phyloP scores from a whole-genome alignment of 495 filamentous ascomycete genomes.

The Trypethelium eluteriae region DNA sequence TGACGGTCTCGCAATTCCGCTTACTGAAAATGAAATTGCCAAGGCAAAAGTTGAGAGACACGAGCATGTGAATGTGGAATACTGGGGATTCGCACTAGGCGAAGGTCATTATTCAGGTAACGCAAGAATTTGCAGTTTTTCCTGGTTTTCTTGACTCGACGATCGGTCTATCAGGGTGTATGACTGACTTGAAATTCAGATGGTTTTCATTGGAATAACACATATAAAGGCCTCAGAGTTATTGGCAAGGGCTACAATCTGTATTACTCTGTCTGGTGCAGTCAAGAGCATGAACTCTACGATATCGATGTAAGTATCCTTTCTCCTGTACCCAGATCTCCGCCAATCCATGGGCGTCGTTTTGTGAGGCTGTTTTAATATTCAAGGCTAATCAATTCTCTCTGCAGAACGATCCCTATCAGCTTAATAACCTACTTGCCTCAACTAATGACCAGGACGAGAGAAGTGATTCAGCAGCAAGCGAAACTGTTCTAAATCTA shows the following conservation, averaged over 20 bases:
- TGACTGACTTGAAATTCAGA: slow-evolving; percentile 4
- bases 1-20: slow-evolving; percentile 30
- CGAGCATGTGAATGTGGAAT: slow-evolving; percentile 39
- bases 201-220: slow-evolving; percentile 30
- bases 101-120: slow-evolving; percentile 28
- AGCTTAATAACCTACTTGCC: slow-evolving; percentile 31
- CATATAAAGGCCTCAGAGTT: slow-evolving; percentile 30
- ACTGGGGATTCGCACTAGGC: slow-evolving; percentile 32
- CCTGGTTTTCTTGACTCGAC: not conserved
- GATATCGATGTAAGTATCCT: slow-evolving; percentile 24
- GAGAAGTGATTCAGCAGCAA: not conserved
- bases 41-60: slow-evolving; percentile 37
- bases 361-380: not conserved
- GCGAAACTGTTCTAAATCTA: slow-evolving; percentile 11
- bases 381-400: not conserved
- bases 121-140: not conserved
- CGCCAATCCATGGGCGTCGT: not conserved
- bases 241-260: slow-evolving; percentile 23
- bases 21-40: slow-evolving; percentile 17
- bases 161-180: not conserved
- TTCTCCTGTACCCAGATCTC: not conserved
- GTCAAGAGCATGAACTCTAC: slow-evolving; percentile 31
- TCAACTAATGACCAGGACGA: not conserved
- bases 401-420: slow-evolving; percentile 28
- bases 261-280: slow-evolving; percentile 31